Percentiles rank a stretch among this genome's conserved stretches.
These are phyloP conservation scores for Salix udensis DNA, from an alignment of 345 rosid genomes.

Conservation along the genomic window DNA sequence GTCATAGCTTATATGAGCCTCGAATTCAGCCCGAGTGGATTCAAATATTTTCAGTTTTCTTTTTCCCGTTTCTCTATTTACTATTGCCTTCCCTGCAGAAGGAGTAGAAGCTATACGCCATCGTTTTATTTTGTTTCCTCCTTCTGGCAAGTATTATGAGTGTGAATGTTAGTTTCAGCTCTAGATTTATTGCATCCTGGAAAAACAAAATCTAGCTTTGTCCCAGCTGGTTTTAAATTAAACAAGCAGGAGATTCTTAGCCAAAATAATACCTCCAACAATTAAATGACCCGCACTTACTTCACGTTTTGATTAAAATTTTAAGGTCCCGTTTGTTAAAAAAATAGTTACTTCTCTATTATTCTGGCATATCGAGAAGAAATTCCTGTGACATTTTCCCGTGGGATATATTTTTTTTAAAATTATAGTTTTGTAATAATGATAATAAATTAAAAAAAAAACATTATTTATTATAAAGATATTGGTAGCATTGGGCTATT, in stretches of 20 bases:
- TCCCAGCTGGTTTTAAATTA: neutral
- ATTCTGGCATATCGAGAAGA: no score
- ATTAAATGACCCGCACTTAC: no score
- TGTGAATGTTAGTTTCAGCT: neutral
- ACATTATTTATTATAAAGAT: no score
- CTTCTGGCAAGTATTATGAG: neutral
- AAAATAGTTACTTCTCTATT: no score
- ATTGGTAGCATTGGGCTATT: no score
- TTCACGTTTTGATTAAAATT: no score
- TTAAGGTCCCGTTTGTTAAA: no score
- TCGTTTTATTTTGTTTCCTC: neutral
- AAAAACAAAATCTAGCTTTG: no score
- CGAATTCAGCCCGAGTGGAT: neutral
- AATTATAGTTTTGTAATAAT: no score
- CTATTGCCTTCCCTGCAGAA: neutral
- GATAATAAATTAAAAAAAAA: no score
- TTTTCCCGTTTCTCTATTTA: neutral
- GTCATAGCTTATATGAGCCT: neutral
- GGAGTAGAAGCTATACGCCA: neutral
- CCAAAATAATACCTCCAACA: neutral
- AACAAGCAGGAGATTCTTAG: neutral
- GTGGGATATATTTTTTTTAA: no score
- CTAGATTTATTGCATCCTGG: neutral
- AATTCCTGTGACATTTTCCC: no score
- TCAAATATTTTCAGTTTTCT: neutral